Base-by-base conservation (phyloP, 257 asterid genomes). In the Phtheirospermum japonicum region DNA sequence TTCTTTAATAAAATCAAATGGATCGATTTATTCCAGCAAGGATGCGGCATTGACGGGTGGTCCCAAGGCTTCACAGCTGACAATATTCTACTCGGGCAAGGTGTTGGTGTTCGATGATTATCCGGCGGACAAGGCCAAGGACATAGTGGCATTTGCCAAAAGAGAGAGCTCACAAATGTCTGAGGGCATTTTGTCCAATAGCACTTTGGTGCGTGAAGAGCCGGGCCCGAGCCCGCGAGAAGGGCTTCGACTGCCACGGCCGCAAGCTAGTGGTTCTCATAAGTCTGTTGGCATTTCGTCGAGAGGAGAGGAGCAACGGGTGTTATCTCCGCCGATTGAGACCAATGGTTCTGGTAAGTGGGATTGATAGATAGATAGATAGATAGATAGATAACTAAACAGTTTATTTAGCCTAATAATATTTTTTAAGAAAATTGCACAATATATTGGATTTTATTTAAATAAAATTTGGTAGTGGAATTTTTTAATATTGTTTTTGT, bases 11-110 rank as follows among this genome's bases (percentile, higher is more conserved):
- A n/a, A n/a, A n/a, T n/a, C n/a, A n/a, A n/a, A n/a, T n/a, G n/a
- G n/a, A n/a, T n/a, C n/a, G n/a, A n/a, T 59, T 12, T 10, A 33
- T 68, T 61, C 53, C 85, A 86, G 87, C 59, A 71, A 77, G 16
- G 79, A 74, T 7, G 76, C 65, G 55, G 64, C 66, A 63, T 17
- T 50, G 28, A 37, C 40, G n/a, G n/a, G n/a, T 43, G 83, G 72
- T 51, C 48, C 80, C 8, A 75, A 70, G 69, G 39, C 75, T 18
- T 73, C 85, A 16, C 92, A 77, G 17, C 50, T 89, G 87, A 89
- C 96, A 7, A 83, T 89, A 20, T 89, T 89, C 64, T 89, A 86
- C 67, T 83, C 69, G 4, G 93, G 88, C 30, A 65, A 63, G 68
- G 85, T 89, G 19, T 57, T 84, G 31, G 93, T 86, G 56, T 86